A percentile compares a stretch with the other conserved stretches of the same genome.
Evolutionary conservation across 2,329 filamentous ascomycete genomes (phyloP).

Genomic region (Hypoxylon sp.): DNA sequence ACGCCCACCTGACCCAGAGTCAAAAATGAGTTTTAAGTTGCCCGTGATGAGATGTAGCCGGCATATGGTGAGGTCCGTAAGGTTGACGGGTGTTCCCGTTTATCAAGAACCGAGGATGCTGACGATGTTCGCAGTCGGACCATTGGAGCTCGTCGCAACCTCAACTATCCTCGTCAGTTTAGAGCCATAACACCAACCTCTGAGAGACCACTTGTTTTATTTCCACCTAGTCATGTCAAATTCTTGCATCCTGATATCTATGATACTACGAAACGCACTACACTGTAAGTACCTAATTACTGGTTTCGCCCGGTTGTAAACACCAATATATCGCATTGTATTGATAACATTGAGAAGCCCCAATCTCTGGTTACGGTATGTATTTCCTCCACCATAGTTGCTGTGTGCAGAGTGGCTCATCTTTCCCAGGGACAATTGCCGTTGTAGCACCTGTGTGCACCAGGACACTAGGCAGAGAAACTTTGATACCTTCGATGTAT

Average conservation of each 20-base stretch:
- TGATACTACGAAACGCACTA: slow-evolving; percentile 29
- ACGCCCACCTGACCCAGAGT: neutral
- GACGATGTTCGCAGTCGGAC: slow-evolving; percentile 17
- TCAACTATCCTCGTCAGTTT: slow-evolving; percentile 7
- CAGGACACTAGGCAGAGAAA: slow-evolving; percentile 74
- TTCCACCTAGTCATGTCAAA: slow-evolving; percentile 23
- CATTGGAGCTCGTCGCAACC: slow-evolving; percentile 1
- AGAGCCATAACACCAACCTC: slow-evolving; percentile 26
- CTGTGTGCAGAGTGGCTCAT: slow-evolving; percentile 27
- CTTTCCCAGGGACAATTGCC: slow-evolving; percentile 70
- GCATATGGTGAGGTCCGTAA: slow-evolving; percentile 17
- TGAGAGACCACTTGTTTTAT: slow-evolving; percentile 28
- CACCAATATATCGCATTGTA: neutral
- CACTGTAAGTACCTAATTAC: slow-evolving; percentile 40
- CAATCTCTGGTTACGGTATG: slow-evolving; percentile 52
- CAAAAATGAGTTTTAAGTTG: slow-evolving; percentile 24
- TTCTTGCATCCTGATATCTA: slow-evolving; percentile 21
- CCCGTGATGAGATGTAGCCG: slow-evolving; percentile 12
- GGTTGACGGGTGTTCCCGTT: too few species aligned
- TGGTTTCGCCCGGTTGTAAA: neutral
- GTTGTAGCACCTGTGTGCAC: slow-evolving; percentile 72
- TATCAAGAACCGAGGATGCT: too few species aligned
- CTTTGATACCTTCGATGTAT: slow-evolving; percentile 72
- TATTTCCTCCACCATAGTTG: neutral
- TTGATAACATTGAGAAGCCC: slow-evolving; percentile 45